These are phyloP conservation scores for Calycina herbarum DNA, from an alignment of 2,329 filamentous ascomycete species.

Conservation along the genomic window DNA sequence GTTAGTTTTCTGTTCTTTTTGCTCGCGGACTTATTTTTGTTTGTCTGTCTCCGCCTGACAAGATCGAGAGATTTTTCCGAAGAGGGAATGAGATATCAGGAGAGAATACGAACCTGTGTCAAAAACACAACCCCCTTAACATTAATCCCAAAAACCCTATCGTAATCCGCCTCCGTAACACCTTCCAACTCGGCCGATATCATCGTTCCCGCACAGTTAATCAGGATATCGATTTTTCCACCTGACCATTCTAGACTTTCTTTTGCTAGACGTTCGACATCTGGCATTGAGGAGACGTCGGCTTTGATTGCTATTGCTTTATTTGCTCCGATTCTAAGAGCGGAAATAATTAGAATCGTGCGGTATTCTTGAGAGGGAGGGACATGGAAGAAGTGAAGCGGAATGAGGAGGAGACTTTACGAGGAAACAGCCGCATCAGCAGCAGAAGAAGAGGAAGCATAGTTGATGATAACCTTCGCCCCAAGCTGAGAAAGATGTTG, in stretches of 20 bases:
- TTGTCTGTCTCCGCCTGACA: background rate
- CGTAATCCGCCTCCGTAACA: constrained; percentile 53
- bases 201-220: constrained; percentile 57
- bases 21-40: background rate
- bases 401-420: background rate
- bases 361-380: too few relatives aligned
- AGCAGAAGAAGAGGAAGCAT: constrained; percentile 46
- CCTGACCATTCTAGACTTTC: constrained; percentile 41
- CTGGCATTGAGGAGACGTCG: constrained; percentile 49
- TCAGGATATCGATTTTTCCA: constrained; percentile 57
- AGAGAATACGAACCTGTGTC: constrained; percentile 39
- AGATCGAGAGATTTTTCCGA: background rate
- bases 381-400: too few relatives aligned
- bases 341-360: too few relatives aligned
- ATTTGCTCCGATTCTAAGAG: constrained; percentile 45
- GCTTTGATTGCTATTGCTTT: constrained; percentile 56
- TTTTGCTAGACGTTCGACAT: constrained; percentile 50
- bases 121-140: constrained; percentile 60
- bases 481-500: constrained; percentile 57
- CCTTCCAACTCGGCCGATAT: constrained; percentile 49
- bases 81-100: background rate
- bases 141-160: constrained; percentile 51
- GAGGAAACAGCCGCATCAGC: constrained; percentile 49
- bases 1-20: background rate
- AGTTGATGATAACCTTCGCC: constrained; percentile 60